phyloP scores from a whole-genome alignment of 257 asterid species.

The Leptodermis oblonga region DNA sequence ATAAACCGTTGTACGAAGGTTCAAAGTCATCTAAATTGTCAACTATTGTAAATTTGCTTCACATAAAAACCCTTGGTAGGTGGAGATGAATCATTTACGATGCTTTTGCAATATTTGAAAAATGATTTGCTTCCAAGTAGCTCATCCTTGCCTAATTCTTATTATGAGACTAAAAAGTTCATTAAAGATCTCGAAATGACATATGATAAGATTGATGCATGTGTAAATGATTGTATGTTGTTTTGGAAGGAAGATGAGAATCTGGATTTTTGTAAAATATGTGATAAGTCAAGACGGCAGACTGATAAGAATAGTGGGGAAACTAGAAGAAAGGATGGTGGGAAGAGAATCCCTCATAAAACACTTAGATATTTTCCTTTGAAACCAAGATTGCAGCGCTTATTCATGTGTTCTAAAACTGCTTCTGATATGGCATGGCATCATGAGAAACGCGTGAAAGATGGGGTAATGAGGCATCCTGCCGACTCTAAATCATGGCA shows the following conservation, averaged over 20 bases:
- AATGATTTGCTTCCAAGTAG: neutral
- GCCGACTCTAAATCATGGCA: neutral
- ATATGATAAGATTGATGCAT: constrained; percentile 8
- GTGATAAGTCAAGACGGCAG: neutral
- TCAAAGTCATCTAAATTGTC: neutral
- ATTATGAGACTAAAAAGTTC: neutral
- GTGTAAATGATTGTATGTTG: constrained; percentile 9
- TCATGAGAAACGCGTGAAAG: neutral
- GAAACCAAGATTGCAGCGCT: constrained; percentile 5
- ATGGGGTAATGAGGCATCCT: neutral
- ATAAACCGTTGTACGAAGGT: neutral
- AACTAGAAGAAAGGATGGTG: neutral
- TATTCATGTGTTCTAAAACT: constrained; percentile 9
- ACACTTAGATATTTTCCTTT: constrained; percentile 4
- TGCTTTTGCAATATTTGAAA: too few species aligned
- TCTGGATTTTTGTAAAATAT: too few species aligned
- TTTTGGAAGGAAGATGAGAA: neutral
- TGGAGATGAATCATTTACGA: neutral
- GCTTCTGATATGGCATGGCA: too few species aligned
- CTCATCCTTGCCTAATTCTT: neutral
- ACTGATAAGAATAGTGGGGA: neutral
- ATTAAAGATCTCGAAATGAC: neutral
- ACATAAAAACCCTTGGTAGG: neutral
- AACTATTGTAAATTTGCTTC: neutral
- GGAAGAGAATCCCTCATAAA: neutral